Percentiles rank a stretch among this genome's conserved stretches.
These are phyloP conservation scores for Phytophthora rubi DNA, from an alignment of 352 stramenopile species.

Conservation along the genomic window DNA sequence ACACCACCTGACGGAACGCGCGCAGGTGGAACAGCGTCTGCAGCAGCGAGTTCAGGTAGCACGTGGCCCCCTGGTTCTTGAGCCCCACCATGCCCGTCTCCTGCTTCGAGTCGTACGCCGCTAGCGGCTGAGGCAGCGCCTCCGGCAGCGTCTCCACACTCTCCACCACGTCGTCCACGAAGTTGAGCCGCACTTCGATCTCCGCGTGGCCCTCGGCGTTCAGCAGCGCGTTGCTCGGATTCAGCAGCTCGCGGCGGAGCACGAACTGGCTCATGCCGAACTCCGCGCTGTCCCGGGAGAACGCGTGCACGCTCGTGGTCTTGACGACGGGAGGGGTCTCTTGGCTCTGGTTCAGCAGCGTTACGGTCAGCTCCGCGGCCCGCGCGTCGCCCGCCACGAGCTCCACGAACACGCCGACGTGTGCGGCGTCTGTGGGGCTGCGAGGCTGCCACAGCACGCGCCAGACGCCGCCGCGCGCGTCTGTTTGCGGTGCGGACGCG, in stretches of 20 bases:
- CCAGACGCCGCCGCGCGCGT: constrained; percentile 55
- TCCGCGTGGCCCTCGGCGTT: constrained; percentile 52
- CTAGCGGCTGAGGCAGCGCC: neutral
- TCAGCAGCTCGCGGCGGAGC: constrained; percentile 50
- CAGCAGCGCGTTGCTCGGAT: constrained; percentile 54
- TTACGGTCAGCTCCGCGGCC: constrained; percentile 48
- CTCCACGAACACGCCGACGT: constrained; percentile 69
- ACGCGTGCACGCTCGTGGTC: constrained; percentile 54
- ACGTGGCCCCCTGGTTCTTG: constrained; percentile 93
- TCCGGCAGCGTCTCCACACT: constrained; percentile 33
- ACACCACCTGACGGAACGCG: constrained; percentile 87
- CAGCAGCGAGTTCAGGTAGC: constrained; percentile 95
- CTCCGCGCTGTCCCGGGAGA: constrained; percentile 54
- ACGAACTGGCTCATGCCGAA: constrained; percentile 68
- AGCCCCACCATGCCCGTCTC: constrained; percentile 88
- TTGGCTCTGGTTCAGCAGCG: constrained; percentile 43
- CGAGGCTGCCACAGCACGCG: constrained; percentile 71
- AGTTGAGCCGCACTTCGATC: constrained; percentile 54
- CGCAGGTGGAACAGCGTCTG: constrained; percentile 92
- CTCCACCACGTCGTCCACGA: constrained; percentile 32
- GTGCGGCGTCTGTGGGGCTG: constrained; percentile 49
- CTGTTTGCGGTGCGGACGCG: constrained; percentile 37
- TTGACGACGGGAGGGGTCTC: constrained; percentile 33
- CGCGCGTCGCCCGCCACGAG: constrained; percentile 35
- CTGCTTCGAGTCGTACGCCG: constrained; percentile 75